A percentile compares a stretch with the other conserved stretches of the same genome.
Conservation (phyloP, 768 basidiomycete genomes). For the Tylopilus felleus region DNA sequence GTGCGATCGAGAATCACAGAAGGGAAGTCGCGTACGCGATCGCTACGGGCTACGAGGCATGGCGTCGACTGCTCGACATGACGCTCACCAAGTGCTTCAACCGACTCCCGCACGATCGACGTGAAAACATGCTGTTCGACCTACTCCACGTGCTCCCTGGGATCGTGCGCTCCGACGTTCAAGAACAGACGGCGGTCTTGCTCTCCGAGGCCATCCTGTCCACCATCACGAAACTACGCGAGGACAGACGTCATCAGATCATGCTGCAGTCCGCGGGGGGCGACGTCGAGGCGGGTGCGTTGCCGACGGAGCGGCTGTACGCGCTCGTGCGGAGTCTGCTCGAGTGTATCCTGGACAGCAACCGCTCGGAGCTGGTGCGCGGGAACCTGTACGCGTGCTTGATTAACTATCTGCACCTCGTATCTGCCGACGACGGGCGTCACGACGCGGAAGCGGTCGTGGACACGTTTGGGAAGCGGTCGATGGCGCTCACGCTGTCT, state of each 20-base stretch:
- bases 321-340: constrained; percentile 70
- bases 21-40: constrained; percentile 74
- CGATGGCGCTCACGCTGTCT: constrained; percentile 35
- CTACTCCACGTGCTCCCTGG: constrained; percentile 80
- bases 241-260: constrained; percentile 70
- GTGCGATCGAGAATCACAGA: constrained; percentile 84
- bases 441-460: constrained; percentile 11
- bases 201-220: constrained; percentile 81
- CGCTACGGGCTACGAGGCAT: constrained; percentile 70
- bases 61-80: constrained; percentile 83
- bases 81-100: constrained; percentile 84
- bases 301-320: constrained; percentile 79
- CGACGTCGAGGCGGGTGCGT: constrained; percentile 58
- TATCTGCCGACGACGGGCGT: constrained; percentile 23
- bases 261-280: constrained; percentile 63
- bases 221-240: constrained; percentile 83
- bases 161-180: constrained; percentile 60
- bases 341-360: constrained; percentile 71
- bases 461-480: constrained; percentile 24
- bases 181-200: constrained; percentile 73
- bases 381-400: constrained; percentile 94
- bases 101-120: constrained; percentile 73
- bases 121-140: constrained; percentile 89
- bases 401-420: constrained; percentile 85
- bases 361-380: constrained; percentile 79